A percentile compares a stretch with the other conserved stretches of the same genome.
These are phyloP conservation scores for Nakazawaea molendinolei DNA, from an alignment of 805 yeast genomes.

Conservation along the genomic window DNA sequence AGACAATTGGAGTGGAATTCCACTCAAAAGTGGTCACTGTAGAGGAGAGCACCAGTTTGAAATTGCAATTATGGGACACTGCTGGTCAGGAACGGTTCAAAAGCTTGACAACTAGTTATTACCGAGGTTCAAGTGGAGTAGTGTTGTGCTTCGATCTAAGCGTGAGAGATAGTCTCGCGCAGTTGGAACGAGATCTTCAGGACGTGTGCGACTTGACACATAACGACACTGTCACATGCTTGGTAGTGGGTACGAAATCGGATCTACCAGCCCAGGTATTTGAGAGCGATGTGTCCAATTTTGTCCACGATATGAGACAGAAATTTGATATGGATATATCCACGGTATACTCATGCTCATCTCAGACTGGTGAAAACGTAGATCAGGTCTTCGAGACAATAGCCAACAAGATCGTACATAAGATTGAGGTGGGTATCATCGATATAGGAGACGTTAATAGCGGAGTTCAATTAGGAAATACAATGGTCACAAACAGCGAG, in stretches of 20 bases:
- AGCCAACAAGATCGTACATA: constrained; percentile 34
- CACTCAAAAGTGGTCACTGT: constrained; percentile 26
- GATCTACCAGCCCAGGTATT: constrained; percentile 18
- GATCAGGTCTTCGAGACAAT: constrained; percentile 32
- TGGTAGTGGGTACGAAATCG: constrained; percentile 29
- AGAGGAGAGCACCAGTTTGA: too few relatives aligned
- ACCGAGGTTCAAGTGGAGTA: constrained; percentile 31
- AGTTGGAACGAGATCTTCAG: constrained; percentile 23
- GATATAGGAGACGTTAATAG: constrained; percentile 7
- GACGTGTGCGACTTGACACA: constrained; percentile 25
- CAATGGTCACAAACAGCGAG: constrained; percentile 6
- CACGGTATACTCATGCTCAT: constrained; percentile 27
- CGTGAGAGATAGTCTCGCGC: constrained; percentile 18
- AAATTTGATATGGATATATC: constrained; percentile 20
- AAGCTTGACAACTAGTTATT: constrained; percentile 30
- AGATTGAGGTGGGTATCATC: constrained; percentile 35
- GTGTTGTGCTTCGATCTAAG: constrained; percentile 28
- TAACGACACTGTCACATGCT: constrained; percentile 19
- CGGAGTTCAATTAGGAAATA: constrained; percentile 11
- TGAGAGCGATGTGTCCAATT: constrained; percentile 4
- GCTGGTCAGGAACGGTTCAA: constrained; percentile 33
- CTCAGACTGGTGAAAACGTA: constrained; percentile 33
- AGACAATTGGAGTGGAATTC: constrained; percentile 36
- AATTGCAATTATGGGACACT: constrained; percentile 31
- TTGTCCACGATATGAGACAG: constrained; percentile 5